Percentiles rank a stretch among this genome's conserved stretches.
These are phyloP conservation scores for Avena sativa DNA, from an alignment of 176 grass and related monocot species.

Conservation along the genomic window DNA sequence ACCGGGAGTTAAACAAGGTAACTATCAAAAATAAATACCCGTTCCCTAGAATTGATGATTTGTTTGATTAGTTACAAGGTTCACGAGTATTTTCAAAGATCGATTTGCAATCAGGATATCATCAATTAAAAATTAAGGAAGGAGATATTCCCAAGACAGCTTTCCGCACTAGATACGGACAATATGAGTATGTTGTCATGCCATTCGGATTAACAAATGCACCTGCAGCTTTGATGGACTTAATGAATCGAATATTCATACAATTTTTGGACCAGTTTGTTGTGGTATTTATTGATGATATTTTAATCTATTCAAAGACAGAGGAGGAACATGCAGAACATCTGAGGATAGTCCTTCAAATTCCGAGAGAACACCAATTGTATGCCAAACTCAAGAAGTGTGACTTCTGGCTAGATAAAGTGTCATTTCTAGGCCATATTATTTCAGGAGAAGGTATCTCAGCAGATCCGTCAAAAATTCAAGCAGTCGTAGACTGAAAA, in stretches of 20 bases:
- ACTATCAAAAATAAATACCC: slow-evolving; percentile 9
- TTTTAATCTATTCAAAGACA: neutral
- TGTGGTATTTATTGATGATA: neutral
- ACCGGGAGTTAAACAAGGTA: neutral
- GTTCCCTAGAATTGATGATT: neutral
- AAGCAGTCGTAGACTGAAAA: no score
- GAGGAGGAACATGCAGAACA: neutral
- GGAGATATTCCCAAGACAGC: neutral
- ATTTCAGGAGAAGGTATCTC: no score
- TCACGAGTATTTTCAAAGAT: neutral
- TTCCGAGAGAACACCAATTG: neutral
- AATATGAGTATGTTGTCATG: neutral
- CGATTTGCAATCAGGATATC: neutral
- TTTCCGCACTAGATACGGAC: neutral
- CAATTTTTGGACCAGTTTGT: neutral
- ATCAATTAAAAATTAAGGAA: neutral
- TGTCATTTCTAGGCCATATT: no score
- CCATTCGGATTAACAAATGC: neutral
- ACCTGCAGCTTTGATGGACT: neutral
- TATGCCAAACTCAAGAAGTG: neutral
- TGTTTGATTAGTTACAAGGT: neutral
- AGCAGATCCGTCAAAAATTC: no score
- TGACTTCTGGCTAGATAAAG: neutral
- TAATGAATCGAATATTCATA: neutral
- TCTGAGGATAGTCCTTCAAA: neutral